Conservation (phyloP, 164 flowering plant species). For the Vitis cinerea region DNA sequence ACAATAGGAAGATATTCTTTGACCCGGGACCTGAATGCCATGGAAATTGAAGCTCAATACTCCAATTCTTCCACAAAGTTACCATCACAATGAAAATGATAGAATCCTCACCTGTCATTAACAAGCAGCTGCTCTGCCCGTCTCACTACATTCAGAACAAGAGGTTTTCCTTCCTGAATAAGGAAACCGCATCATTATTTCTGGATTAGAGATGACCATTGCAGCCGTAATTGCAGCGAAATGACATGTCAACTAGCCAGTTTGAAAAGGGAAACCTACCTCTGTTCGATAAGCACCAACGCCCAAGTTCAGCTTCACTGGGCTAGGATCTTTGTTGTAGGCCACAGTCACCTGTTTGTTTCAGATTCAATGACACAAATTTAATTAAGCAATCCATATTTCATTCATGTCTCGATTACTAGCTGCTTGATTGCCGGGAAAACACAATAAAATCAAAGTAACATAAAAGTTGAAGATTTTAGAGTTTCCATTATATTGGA, state of each 20-base stretch:
- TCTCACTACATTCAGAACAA: constrained; percentile 89
- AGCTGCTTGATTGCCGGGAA: neutral
- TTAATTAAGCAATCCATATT: too few relatives aligned
- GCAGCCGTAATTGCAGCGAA: neutral
- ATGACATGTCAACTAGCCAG: neutral
- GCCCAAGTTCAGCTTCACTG: constrained; percentile 88
- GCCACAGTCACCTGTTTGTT: constrained; percentile 90
- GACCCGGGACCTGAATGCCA: constrained; percentile 57
- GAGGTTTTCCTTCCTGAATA: constrained; percentile 92
- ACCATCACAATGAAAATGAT: neutral
- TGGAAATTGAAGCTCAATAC: neutral
- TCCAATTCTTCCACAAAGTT: neutral
- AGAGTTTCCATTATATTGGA: neutral
- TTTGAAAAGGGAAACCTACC: constrained; percentile 32
- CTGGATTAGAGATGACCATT: too few relatives aligned
- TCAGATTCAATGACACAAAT: neutral
- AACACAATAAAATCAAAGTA: neutral
- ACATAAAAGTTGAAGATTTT: neutral
- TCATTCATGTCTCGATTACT: neutral
- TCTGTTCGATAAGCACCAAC: constrained; percentile 99
- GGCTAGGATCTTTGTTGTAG: constrained; percentile 91
- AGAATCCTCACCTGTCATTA: constrained; percentile 51
- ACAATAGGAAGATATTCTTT: constrained; percentile 92
- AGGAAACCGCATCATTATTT: neutral
- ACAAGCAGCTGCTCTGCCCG: constrained; percentile 74